These are phyloP conservation scores for Saccharata proteae DNA, from an alignment of 2,329 filamentous ascomycete species.

Conservation along the genomic window DNA sequence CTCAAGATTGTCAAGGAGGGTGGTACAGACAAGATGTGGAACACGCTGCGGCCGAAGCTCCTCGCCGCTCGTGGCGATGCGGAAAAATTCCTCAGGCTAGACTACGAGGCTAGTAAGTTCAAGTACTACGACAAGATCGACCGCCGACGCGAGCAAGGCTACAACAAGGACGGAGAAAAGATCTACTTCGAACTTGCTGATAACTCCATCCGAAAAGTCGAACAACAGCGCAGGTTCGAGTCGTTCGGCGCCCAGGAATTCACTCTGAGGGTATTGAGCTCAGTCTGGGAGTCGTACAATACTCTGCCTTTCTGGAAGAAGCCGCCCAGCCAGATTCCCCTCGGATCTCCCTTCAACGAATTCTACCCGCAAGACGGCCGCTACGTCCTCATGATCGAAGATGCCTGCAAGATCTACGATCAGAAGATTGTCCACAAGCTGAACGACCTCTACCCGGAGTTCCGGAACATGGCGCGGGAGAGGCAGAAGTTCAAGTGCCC, in stretches of 20 bases:
- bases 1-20: conserved; percentile 26
- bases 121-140: conserved; percentile 10
- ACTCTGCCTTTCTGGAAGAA: not conserved
- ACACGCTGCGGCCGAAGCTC: conserved; percentile 16
- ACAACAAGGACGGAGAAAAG: conserved; percentile 7
- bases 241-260: conserved; percentile 15
- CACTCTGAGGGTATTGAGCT: conserved; percentile 16
- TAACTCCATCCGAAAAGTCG: not conserved
- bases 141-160: not conserved
- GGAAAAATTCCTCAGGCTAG: conserved; percentile 10
- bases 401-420: conserved; percentile 19
- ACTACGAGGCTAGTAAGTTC: conserved; percentile 10
- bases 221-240: conserved; percentile 10
- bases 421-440: conserved; percentile 14
- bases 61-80: conserved; percentile 13
- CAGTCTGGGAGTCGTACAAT: conserved; percentile 14
- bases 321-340: conserved; percentile 8
- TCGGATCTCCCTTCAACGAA: conserved; percentile 3
- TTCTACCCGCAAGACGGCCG: conserved; percentile 8
- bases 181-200: conserved; percentile 13
- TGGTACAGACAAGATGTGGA: conserved; percentile 18
- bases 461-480: conserved; percentile 4
- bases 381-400: conserved; percentile 20
- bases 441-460: conserved; percentile 6
- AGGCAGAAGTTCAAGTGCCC: conserved; percentile 17